Evolutionary conservation across 768 basidiomycete genomes (phyloP), one percentile per base, ranked within the genome.

Genomic region (Cystobasidiopsis lactophilus): DNA sequence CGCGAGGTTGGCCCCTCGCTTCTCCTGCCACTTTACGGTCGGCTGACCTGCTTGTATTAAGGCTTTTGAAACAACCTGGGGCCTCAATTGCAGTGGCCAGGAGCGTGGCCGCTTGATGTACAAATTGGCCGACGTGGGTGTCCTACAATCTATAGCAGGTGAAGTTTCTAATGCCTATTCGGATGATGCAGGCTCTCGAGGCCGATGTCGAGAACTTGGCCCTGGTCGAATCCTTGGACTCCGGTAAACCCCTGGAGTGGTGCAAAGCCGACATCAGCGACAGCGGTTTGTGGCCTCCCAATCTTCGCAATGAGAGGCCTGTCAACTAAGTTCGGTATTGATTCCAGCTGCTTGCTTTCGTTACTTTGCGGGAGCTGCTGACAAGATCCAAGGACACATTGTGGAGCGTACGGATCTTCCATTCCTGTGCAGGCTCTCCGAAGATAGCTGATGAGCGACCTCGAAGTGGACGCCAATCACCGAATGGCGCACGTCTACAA

Each of bases 401-500:
- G 75, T 88, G 58, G 84, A 86, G 65, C 72, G 83, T 27, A 78
- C 85, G 46, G 61, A 61, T n/a, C n/a, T n/a, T n/a, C 33, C 33
- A 35, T 35, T 35, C 16, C 33, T 35, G 33, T 7, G n/a, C n/a
- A n/a, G n/a, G n/a, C n/a, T n/a, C n/a, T n/a, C n/a, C n/a, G n/a
- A n/a, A n/a, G n/a, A n/a, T n/a, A n/a, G n/a, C n/a, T 65, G 77
- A 76, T 63, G 70, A 69, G 46, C 93, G 91, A 67, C 68, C 83
- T 51, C 83, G 81, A 3, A 86, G 82, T 68, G 88, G 85, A 7
- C 75, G 76, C 33, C 80, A 82, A 62, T 86, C 89, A 44, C 85
- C 88, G 19, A 79, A 91, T 57, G 86, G 88, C n/a, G 86, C 89
- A 29, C 85, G 83, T 63, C 86, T 81, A 2, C 89, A 93, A 66